phyloP scores from a whole-genome alignment of 305 asterid genomes.

The Striga hermonthica region DNA sequence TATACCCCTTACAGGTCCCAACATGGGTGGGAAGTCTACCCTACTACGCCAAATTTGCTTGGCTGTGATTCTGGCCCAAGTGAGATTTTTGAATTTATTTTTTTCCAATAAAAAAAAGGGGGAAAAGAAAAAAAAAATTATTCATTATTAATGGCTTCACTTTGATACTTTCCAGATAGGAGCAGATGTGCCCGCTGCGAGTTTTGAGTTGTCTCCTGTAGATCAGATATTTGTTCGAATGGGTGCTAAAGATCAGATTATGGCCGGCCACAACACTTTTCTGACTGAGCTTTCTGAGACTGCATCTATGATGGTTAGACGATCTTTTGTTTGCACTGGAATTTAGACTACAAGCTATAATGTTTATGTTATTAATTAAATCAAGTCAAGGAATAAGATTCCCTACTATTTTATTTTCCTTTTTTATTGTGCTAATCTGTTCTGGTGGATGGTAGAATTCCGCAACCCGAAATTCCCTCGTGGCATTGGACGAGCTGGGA shows the following conservation, averaged over 20 bases:
- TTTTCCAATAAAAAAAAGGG: not conserved
- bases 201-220: conserved; percentile 67
- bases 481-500: conserved; percentile 96
- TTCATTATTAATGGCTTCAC: conserved; percentile 30
- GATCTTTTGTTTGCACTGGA: not conserved
- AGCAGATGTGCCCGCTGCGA: conserved; percentile 92
- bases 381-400: not conserved
- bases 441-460: conserved; percentile 51
- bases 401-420: no score
- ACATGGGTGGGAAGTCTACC: conserved; percentile 99
- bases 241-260: conserved; percentile 98
- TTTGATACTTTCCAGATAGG: conserved; percentile 61
- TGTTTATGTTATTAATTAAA: no score
- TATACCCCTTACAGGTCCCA: conserved; percentile 94
- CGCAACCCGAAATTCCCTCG: conserved; percentile 80
- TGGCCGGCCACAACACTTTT: conserved; percentile 97
- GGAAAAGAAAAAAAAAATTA: not conserved
- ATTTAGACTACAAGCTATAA: no score
- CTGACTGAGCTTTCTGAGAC: conserved; percentile 92
- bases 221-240: conserved; percentile 93
- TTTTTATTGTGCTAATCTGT: conserved; percentile 27
- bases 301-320: conserved; percentile 87
- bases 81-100: conserved; percentile 32
- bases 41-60: conserved; percentile 94
- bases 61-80: conserved; percentile 97